Conservation (phyloP, 2,329 filamentous ascomycete genomes). For the Escovopsis sp. region DNA sequence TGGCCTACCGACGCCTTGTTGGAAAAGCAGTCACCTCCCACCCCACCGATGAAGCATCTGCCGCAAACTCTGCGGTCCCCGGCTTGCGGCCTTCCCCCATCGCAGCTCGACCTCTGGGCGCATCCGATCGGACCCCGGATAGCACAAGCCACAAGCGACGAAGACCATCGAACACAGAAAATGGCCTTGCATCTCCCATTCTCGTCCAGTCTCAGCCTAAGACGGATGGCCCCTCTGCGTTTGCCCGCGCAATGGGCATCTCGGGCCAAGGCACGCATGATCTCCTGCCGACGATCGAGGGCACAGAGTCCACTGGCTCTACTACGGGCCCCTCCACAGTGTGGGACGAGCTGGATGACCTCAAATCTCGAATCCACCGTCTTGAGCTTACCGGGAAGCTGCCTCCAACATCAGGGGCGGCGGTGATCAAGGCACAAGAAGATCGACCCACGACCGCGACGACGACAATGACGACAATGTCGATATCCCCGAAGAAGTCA, state of each 20-base stretch:
- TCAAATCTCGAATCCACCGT: slow-evolving; percentile 84
- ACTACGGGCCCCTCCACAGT: slow-evolving; percentile 84
- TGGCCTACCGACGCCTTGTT: slow-evolving; percentile 28
- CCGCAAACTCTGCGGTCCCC: slow-evolving; percentile 18
- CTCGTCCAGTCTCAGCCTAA: slow-evolving; percentile 14
- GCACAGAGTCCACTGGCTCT: slow-evolving; percentile 76
- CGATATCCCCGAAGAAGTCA: slow-evolving; percentile 69
- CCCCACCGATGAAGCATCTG: slow-evolving; percentile 23
- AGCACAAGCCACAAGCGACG: slow-evolving; percentile 16
- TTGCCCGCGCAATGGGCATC: slow-evolving; percentile 30
- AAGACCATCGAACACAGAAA: slow-evolving; percentile 35
- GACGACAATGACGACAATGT: slow-evolving; percentile 81
- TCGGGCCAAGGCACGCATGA: slow-evolving; percentile 16
- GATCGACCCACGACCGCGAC: slow-evolving; percentile 84
- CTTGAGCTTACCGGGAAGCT: slow-evolving; percentile 82
- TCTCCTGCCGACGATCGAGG: slow-evolving; percentile 36
- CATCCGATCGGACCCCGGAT: slow-evolving; percentile 27
- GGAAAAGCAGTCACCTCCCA: slow-evolving; percentile 21
- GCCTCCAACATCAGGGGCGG: slow-evolving; percentile 67
- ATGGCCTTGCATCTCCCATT: slow-evolving; percentile 24
- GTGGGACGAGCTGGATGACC: slow-evolving; percentile 92
- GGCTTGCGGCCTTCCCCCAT: slow-evolving; percentile 28
- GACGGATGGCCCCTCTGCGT: slow-evolving; percentile 44
- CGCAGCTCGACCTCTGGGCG: slow-evolving; percentile 33
- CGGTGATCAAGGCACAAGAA: slow-evolving; percentile 57